phyloP scores from a whole-genome alignment of 805 yeast species.

The Candida golubevii region DNA sequence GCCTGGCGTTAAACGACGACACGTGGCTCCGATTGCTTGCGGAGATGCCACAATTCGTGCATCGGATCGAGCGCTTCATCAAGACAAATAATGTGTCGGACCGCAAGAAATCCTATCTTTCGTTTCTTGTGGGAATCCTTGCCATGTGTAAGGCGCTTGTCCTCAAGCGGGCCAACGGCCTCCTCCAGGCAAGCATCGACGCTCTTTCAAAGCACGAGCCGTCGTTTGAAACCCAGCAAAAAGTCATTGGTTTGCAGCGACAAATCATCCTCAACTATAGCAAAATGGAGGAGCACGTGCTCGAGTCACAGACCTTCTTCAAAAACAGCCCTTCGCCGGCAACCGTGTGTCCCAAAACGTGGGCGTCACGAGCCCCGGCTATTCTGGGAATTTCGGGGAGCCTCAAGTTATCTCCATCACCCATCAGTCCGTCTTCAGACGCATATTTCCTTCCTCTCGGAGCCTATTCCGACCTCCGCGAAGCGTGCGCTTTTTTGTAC shows the following conservation, averaged over 20 bases:
- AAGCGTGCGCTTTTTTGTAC: constrained; percentile 29
- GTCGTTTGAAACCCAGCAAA: constrained; percentile 4
- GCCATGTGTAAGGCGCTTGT: constrained; percentile 27
- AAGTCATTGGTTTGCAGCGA: constrained; percentile 27
- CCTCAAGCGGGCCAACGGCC: constrained; percentile 27
- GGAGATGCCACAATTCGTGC: constrained; percentile 13
- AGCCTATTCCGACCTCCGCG: constrained; percentile 29
- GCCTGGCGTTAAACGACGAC: background rate
- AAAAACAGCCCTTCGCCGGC: constrained; percentile 23
- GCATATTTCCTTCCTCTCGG: constrained; percentile 37
- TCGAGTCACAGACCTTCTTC: constrained; percentile 26
- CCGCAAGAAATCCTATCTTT: constrained; percentile 11
- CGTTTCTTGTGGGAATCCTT: constrained; percentile 23
- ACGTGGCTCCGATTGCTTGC: constrained; percentile 12
- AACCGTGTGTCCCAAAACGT: constrained; percentile 28
- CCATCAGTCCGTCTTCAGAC: constrained; percentile 22
- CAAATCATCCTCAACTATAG: constrained; percentile 22
- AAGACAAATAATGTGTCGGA: constrained; percentile 12
- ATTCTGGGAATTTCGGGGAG: constrained; percentile 9
- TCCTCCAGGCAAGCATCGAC: background rate
- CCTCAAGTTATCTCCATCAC: constrained; percentile 3
- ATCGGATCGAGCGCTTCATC: constrained; percentile 14
- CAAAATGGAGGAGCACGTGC: constrained; percentile 21
- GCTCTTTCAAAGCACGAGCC: background rate
- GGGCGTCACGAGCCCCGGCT: constrained; percentile 20